Evolutionary conservation across 192 early-diverging fungal genomes (phyloP).

Genomic region (Coemansia nantahalensis): DNA sequence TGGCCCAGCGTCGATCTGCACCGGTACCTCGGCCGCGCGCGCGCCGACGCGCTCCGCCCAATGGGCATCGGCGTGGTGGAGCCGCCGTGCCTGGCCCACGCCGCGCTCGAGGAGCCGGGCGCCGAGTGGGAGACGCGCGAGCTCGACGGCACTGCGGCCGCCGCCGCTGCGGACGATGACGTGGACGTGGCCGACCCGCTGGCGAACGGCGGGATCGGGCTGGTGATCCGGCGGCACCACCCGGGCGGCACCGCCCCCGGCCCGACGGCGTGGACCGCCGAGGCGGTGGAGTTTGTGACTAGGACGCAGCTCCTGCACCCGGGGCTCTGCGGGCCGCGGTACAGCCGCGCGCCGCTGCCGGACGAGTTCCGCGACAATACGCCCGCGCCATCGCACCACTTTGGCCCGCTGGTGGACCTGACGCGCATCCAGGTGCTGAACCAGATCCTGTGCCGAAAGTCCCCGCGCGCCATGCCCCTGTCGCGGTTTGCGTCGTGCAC

Average conservation of each 20-base stretch:
- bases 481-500: conserved; percentile 31
- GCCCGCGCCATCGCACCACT: not conserved
- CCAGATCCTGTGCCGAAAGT: conserved; percentile 6
- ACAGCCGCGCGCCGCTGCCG: conserved; percentile 10
- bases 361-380: not conserved
- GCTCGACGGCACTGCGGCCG: not conserved
- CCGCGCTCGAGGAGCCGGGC: conserved; percentile 32
- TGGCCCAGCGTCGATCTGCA: conserved; percentile 24
- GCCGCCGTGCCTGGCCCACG: not conserved
- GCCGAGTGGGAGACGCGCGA: conserved; percentile 23
- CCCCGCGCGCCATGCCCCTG: conserved; percentile 1
- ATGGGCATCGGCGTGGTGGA: conserved; percentile 12
- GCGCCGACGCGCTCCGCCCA: not conserved
- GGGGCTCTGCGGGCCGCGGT: conserved; percentile 17
- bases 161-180: too few relatives aligned
- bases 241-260: too few relatives aligned
- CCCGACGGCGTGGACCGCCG: not conserved
- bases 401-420: conserved; percentile 26
- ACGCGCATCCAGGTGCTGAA: conserved; percentile 37
- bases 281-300: conserved; percentile 17
- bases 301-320: conserved; percentile 23
- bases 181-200: conserved; percentile 17
- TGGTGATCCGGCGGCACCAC: conserved; percentile 10
- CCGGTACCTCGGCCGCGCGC: conserved; percentile 9
- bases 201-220: conserved; percentile 35